Evolutionary conservation across 257 asterid species (phyloP), one percentile per base, ranked within the genome.

Genomic region (Petunia secreta): DNA sequence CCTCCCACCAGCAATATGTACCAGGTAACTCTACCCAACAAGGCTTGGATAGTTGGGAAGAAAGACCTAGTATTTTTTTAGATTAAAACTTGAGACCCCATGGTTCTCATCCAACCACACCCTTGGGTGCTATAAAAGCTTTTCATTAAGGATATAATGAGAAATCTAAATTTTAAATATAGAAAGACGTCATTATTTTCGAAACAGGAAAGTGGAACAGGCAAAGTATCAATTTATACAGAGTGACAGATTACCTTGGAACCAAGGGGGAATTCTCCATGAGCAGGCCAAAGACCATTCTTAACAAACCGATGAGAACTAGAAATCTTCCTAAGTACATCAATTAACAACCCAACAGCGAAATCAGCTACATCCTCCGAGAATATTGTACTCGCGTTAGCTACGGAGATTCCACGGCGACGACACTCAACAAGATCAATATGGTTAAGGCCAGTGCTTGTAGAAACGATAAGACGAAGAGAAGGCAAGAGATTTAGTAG

Each of bases 381-480:
- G 80, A 74, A 79, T 11, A 81, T 48, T 16, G 80, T 25, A 16
- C 84, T 38, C 1, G 93, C 88, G 71, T 86, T 77, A 16, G 95
- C 89, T 58, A 91, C 83, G 6, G 89, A 60, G 53, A 94, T 79
- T 78, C 91, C 90, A 14, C 90, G 89, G 83, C 87, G 90, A 84
- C 94, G 94, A 78, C 97, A 92, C 88, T 90, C 94, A 2, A 9
- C 16, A 2, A 92, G 86, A 74, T 94, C 97, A 6, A 94, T 85
- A 80, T 90, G 90, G 83, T 94, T 36, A 44, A 89, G 25, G 60
- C 98, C 98, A 62, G 92, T 89, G 85, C 94, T 91, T 78, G 88
- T 62, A 75, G 92, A 81, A 75, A 88, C 80, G 2, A 94, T 60
- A 11, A 91, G 64, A 37, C 89, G 82, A 14, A 92, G 91, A 1